Evolutionary conservation across 192 early-diverging fungal species (phyloP), one percentile per base, ranked within the genome.

Genomic region (Gamsiella multidivaricata): DNA sequence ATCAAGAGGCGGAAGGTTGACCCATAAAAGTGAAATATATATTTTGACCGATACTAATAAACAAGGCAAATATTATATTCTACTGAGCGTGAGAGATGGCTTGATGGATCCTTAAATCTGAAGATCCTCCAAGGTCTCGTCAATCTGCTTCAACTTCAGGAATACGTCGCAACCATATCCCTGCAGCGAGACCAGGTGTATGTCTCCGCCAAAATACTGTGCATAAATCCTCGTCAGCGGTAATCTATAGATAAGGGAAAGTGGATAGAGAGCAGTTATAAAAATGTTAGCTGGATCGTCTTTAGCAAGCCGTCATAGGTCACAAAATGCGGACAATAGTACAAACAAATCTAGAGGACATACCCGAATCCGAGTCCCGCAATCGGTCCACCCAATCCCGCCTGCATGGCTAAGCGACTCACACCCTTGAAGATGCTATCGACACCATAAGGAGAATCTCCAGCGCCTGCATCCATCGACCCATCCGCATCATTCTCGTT

Each of bases 101-200:
- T n/a, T n/a, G n/a, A n/a, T 18, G 7, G 2, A 9, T 10, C 6
- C 39, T 79, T 65, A 83, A 65, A 90, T 89, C 56, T 88, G 80
- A 33, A 90, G 60, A 41, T 86, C 69, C 12, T 72, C 81, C 68
- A 88, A 54, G 22, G 69, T 62, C 31, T 86, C 88, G 49, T 94
- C 85, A 65, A 98, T 96, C 79, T 94, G 94, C 65, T 91, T 92
- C 50, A 98, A 82, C 56, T 90, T 89, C 45, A 98, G 68, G 79
- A 96, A 97, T 18, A 95, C 90, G 81, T 98, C 97, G 60, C 92
- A 91, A n/a, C 97, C 97, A 76, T 94, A 89, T 7, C 94, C 95
- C 34, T 90, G 86, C 51, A 98, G 82, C 18, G 93, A 93, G 45
- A 93, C 82, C 31, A 98, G 73, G 18, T 93, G 91, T 43, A 98